Evolutionary conservation across 192 early-diverging fungal genomes (phyloP).

Genomic region (Coemansia sp.): DNA sequence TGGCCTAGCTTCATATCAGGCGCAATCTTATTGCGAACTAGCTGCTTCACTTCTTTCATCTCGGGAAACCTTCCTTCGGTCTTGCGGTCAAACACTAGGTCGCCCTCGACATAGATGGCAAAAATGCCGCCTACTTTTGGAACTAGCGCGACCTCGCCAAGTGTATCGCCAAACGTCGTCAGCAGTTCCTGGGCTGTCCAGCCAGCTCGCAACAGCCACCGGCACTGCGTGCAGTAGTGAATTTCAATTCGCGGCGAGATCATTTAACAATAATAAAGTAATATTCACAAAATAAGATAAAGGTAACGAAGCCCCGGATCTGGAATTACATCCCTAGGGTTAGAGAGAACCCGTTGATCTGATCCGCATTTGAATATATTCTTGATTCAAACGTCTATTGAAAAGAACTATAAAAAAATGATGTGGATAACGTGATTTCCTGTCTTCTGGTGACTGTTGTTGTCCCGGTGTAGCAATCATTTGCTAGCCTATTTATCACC

Average conservation of each 20-base stretch:
- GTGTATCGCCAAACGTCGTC: slow-evolving; percentile 62
- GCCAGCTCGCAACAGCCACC: slow-evolving; percentile 64
- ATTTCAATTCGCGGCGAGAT: slow-evolving; percentile 48
- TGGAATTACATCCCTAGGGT: background rate
- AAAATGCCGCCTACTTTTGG: slow-evolving; percentile 58
- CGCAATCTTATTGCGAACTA: slow-evolving; percentile 64
- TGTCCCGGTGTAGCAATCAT: too few relatives aligned
- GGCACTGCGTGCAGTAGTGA: slow-evolving; percentile 61
- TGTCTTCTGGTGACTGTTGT: too few relatives aligned
- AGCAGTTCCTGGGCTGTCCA: slow-evolving; percentile 76
- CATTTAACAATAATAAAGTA: slow-evolving; percentile 3
- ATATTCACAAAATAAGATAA: background rate
- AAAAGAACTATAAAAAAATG: too few relatives aligned
- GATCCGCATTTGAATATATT: background rate
- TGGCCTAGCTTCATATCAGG: slow-evolving; percentile 71
- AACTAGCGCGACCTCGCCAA: slow-evolving; percentile 71
- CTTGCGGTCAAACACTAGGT: slow-evolving; percentile 66
- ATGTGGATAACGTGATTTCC: too few relatives aligned
- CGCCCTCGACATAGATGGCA: slow-evolving; percentile 29
- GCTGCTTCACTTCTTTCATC: slow-evolving; percentile 76
- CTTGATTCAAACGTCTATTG: too few relatives aligned
- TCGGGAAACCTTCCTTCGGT: slow-evolving; percentile 69
- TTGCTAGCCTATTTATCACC: too few relatives aligned
- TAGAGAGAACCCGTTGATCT: background rate
- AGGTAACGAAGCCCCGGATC: background rate